Conservation (phyloP, 1,284 basidiomycete genomes). For the Pterula multifida region DNA sequence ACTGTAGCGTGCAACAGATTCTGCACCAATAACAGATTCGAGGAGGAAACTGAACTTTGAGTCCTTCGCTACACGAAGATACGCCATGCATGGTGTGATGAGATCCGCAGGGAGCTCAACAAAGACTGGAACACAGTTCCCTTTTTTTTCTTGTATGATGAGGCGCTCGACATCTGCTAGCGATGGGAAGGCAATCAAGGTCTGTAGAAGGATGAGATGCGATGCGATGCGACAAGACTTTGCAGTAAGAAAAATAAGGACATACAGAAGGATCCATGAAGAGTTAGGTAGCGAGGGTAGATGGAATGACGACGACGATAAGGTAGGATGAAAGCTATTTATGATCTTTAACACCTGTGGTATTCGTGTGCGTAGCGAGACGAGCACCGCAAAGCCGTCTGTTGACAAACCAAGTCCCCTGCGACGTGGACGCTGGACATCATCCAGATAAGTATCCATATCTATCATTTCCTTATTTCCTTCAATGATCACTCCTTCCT, state of each 20-base stretch:
- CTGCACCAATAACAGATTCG: constrained; percentile 86
- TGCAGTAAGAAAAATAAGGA: constrained; percentile 6
- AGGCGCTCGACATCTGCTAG: constrained; percentile 59
- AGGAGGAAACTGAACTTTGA: constrained; percentile 89
- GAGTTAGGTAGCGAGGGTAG: background rate
- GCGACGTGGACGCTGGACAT: background rate
- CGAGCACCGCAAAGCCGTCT: background rate
- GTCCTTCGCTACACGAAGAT: constrained; percentile 86
- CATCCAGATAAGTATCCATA: too few relatives aligned
- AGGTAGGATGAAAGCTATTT: background rate
- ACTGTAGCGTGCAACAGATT: constrained; percentile 87
- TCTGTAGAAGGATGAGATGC: constrained; percentile 25
- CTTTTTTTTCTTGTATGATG: constrained; percentile 65
- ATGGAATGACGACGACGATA: background rate
- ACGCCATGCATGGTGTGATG: constrained; percentile 94
- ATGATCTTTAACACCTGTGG: background rate
- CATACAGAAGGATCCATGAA: constrained; percentile 53
- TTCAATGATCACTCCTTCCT: constrained; percentile 72
- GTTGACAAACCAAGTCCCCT: background rate
- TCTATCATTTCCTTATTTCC: background rate
- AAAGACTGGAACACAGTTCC: constrained; percentile 90
- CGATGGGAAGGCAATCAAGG: constrained; percentile 54
- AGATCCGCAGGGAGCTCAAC: constrained; percentile 91
- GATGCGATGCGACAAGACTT: too few relatives aligned
- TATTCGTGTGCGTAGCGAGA: constrained; percentile 1